Evolutionary conservation across 352 stramenopile genomes (phyloP).

Genomic region (Phytopythium montanum): DNA sequence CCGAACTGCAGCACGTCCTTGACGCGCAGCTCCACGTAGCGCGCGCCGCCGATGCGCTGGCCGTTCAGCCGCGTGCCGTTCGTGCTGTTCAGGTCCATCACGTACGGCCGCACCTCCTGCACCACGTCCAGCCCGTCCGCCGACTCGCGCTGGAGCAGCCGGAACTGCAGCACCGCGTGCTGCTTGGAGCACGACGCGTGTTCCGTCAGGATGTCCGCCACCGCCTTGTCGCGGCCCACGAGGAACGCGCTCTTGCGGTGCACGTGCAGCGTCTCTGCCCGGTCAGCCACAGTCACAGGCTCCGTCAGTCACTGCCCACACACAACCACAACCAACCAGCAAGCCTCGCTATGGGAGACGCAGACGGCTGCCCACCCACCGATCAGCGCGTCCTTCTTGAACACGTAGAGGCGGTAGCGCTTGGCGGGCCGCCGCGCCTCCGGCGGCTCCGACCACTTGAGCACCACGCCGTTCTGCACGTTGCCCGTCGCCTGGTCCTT

Average conservation of each 20-base stretch:
- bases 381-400: constrained; percentile 88
- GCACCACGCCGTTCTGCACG: constrained; percentile 94
- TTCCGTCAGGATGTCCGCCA: constrained; percentile 93
- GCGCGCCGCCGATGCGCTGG: constrained; percentile 87
- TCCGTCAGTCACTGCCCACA: background rate
- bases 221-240: constrained; percentile 90
- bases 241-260: constrained; percentile 95
- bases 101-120: constrained; percentile 90
- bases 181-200: constrained; percentile 96
- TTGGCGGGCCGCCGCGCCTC: constrained; percentile 91
- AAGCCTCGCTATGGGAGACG: background rate
- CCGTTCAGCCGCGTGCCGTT: constrained; percentile 98
- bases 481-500: constrained; percentile 96
- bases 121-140: constrained; percentile 50
- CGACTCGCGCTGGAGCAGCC: constrained; percentile 70
- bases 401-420: constrained; percentile 97
- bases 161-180: constrained; percentile 97
- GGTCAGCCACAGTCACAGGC: background rate
- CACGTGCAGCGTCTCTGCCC: constrained; percentile 91
- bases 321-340: background rate
- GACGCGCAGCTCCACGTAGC: constrained; percentile 96
- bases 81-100: constrained; percentile 98
- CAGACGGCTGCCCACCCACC: constrained; percentile 43
- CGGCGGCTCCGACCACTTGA: constrained; percentile 97
- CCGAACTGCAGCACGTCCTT: constrained; percentile 97